Evolutionary conservation across 2,329 filamentous ascomycete genomes (phyloP), one percentile per base, ranked within the genome.

Genomic region (Botrytis byssoidea): DNA sequence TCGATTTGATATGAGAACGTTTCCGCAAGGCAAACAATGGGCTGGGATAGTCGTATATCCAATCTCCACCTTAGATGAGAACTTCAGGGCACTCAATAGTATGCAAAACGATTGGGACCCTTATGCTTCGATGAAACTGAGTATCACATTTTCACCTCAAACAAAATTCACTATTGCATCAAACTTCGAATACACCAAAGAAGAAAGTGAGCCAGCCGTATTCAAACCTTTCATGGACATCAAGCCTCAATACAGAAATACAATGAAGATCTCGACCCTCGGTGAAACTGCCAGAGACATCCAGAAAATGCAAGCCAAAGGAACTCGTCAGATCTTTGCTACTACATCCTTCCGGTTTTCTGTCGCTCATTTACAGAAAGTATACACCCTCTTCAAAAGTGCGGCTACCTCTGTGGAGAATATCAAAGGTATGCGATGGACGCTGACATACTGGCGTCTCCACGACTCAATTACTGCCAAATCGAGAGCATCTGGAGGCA

Each of bases 1-100:
- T 10, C 81, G 81, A 10, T 87, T 85, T 76, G 79, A 84, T 18
- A 78, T 88, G 20, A 80, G 84, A 76, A 84, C 84, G 0, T 82
- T 72, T 46, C 66, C 63, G n/a, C 65, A 73, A 57, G 70, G 71
- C 8, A 60, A 68, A n/a, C 37, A 75, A 37, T 77, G 71, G 76
- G 75, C 73, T 22, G 76, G 76, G 12, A 8, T 59, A n/a, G 18
- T 65, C 12, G 14, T 60, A n/a, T 48, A 67, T 22, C 29, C 42
- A 3, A 69, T 59, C 1, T 29, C 40, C 18, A 60, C 63, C 5
- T 14, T 68, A 20, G 37, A 68, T 22, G n/a, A 35, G 4, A 44
- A 42, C 35, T 61, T 67, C 6, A 48, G 51, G 10, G 37, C 55
- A 20, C 55, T 73, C 9, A 32, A 18, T 4, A 55, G 40, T 46